Conservation (phyloP, 2,329 filamentous ascomycete species). For the Bipolaris bicolor region DNA sequence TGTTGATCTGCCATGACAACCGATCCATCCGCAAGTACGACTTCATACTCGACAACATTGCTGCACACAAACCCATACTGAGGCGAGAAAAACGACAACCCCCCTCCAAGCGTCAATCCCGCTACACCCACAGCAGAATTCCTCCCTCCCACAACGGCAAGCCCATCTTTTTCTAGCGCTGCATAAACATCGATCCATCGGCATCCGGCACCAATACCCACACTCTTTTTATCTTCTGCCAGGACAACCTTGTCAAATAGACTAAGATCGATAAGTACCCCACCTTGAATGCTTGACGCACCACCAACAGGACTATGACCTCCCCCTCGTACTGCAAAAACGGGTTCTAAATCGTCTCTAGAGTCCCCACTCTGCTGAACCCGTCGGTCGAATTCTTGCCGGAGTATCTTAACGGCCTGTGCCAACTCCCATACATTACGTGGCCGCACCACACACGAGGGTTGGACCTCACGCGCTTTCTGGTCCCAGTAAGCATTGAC, state of each 20-base stretch:
- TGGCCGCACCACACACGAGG: slow-evolving; percentile 42
- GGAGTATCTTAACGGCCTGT: slow-evolving; percentile 37
- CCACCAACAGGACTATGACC: slow-evolving; percentile 44
- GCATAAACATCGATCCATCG: slow-evolving; percentile 28
- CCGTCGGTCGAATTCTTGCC: slow-evolving; percentile 37
- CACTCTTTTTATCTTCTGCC: slow-evolving; percentile 12
- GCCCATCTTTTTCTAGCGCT: slow-evolving; percentile 19
- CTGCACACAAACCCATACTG: slow-evolving; percentile 41
- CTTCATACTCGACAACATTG: slow-evolving; percentile 43
- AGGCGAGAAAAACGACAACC: slow-evolving; percentile 44
- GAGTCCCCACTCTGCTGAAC: neutral
- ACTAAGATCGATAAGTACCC: slow-evolving; percentile 26
- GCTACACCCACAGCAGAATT: slow-evolving; percentile 38
- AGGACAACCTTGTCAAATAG: slow-evolving; percentile 21
- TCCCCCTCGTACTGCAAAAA: slow-evolving; percentile 58
- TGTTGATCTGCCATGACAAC: slow-evolving; percentile 38
- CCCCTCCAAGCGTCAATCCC: slow-evolving; percentile 46
- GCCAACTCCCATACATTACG: slow-evolving; percentile 37
- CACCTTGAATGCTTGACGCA: slow-evolving; percentile 30
- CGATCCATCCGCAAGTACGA: slow-evolving; percentile 47
- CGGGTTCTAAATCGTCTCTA: neutral
- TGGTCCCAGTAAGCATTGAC: slow-evolving; percentile 41
- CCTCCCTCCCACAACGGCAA: slow-evolving; percentile 31
- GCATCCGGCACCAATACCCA: slow-evolving; percentile 26
- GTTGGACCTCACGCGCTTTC: slow-evolving; percentile 43